Conservation (phyloP, 805 yeast species). For the Lipomyces sp. region DNA sequence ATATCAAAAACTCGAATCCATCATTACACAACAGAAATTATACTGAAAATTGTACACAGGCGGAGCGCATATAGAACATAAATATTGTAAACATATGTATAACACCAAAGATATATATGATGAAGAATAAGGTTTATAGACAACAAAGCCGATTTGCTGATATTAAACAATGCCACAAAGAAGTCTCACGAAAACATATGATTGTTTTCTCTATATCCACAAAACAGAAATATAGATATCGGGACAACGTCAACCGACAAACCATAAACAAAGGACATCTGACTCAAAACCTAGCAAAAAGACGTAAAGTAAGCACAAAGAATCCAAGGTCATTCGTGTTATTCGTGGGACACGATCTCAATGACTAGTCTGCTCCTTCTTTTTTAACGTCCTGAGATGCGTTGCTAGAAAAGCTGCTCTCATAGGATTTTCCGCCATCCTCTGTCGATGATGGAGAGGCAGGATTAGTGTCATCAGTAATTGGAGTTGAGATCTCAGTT, state of each 20-base stretch:
- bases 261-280: neutral
- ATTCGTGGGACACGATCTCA: neutral
- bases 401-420: slow-evolving; percentile 22
- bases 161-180: neutral
- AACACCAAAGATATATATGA: slow-evolving; percentile 5
- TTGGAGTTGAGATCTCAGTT: neutral
- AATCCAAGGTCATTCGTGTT: neutral
- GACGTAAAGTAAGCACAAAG: no score
- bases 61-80: neutral
- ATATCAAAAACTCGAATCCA: slow-evolving; percentile 11
- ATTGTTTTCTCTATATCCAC: neutral
- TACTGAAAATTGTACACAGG: slow-evolving; percentile 4
- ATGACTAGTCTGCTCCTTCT: neutral
- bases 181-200: neutral
- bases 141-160: slow-evolving; percentile 9
- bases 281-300: neutral
- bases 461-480: slow-evolving; percentile 15
- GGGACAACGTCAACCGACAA: neutral
- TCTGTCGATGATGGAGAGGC: slow-evolving; percentile 24
- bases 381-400: neutral
- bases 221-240: neutral
- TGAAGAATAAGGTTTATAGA: neutral
- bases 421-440: slow-evolving; percentile 18
- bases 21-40: neutral
- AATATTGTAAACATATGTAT: slow-evolving; percentile 1